Base-by-base conservation (phyloP, 1,284 basidiomycete genomes). In the Marasmius fiardii region DNA sequence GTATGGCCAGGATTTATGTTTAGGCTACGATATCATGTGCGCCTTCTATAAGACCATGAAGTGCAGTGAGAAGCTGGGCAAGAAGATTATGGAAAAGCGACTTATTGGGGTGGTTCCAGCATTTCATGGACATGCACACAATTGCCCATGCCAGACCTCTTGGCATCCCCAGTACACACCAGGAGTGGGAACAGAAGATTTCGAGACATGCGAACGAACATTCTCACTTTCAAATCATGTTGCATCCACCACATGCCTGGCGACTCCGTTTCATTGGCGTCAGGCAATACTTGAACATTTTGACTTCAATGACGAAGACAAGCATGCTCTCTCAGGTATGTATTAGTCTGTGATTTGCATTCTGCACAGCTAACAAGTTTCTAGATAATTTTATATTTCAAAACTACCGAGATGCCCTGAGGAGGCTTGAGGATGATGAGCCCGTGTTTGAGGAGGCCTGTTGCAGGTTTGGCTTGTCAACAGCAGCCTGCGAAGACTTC, bases 51-150 rank as follows among this genome's bases (percentile, higher is more conserved):
- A 39, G 18, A 55, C 39, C 2, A 43, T 55, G 5, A 2, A 12
- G 2, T 10, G 21, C 1, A 55, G 48, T 33, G 23, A 24, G 7
- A 26, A 50, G 55, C 0, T 68, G 69, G 26, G 45, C 4, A 57
- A 49, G 11, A 72, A 68, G 0, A 44, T 74, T 3, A 18, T 11
- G 0, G 53, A 24, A 4, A 73, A 68, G 1, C 61, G 26, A 3
- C 43, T 49, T n/a, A 35, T 55, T 2, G 39, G 54, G 1, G 24
- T 58, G 55, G 63, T 69, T 18, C 61, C 61, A 18, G 61, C 64
- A 0, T 73, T 73, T 58, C 70, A n/a, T n/a, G n/a, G n/a, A n/a
- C 67, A 72, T 51, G 57, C 66, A 1, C 73, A 75, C 58, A 69
- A 70, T 34, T 64, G 63, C 16, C 4, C 33, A 0, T 75, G 73